Evolutionary conservation across 2,329 filamentous ascomycete genomes (phyloP), one percentile per base, ranked within the genome.

Genomic region (Lecanicillium sp.): DNA sequence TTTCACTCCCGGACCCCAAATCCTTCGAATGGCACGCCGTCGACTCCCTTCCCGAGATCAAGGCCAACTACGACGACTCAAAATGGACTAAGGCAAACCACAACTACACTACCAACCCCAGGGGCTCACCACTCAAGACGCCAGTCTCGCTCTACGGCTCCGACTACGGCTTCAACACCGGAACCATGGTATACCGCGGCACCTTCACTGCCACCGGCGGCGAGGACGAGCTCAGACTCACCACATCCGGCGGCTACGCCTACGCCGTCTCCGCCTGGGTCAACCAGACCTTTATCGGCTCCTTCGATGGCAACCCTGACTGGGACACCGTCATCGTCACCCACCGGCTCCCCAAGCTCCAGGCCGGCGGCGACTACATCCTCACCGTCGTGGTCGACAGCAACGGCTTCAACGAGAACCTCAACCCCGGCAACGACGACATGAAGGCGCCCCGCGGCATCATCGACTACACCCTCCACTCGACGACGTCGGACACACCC

Each of bases 131-230:
- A 2, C 66, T 84, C 2, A 74, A 69, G 1, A 90, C 86, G 0
- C 81, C 84, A 0, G 81, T 77, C 0, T 82, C 79, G 0, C 74
- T 90, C 0, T 87, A 84, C 57, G 74, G 73, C 0, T 78, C 78
- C 14, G 86, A 90, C 62, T 90, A 90, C 58, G 86, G 86, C 20
- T 90, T 81, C 64, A 73, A 87, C 60, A 74, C 80, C 0, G 86
- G 86, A 3, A 78, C 77, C 1, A 70, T 90, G 0, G 56, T 90
- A 40, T 90, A 79, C 68, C 78, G 86, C 2, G 86, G 85, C 0
- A 73, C 80, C 54, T 90, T 91, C 60, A 74, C 68, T 1, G 79
- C 85, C 4, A 74, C 69, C 1, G 83, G 83, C 14, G 65, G 71
- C 1, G 84, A 88, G 53, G 68, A 69, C 0, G 67, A 65, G 0